Percentiles rank a stretch among this genome's conserved stretches.
phyloP scores from a whole-genome alignment of 2,329 filamentous ascomycete species.

The Fusarium tupiense region DNA sequence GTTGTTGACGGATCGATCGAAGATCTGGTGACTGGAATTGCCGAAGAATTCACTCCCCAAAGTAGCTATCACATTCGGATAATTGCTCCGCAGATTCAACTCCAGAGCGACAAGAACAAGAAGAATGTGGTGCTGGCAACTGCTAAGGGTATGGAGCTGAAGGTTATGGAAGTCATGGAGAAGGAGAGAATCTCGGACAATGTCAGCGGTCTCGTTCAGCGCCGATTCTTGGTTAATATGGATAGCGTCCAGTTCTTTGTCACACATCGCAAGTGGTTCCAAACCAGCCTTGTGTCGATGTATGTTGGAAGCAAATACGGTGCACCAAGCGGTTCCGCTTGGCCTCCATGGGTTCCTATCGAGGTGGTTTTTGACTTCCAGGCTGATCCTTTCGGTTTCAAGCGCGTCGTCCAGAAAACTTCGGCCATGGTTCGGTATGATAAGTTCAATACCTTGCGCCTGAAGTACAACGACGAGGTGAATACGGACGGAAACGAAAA shows the following conservation, averaged over 20 bases:
- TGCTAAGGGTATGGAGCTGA: slow-evolving; percentile 97
- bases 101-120: slow-evolving; percentile 97
- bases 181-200: slow-evolving; percentile 91
- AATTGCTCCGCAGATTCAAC: slow-evolving; percentile 96
- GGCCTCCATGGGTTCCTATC: slow-evolving; percentile 98
- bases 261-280: slow-evolving; percentile 90
- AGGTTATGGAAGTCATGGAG: slow-evolving; percentile 98
- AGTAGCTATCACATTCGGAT: slow-evolving; percentile 95
- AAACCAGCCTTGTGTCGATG: slow-evolving; percentile 84
- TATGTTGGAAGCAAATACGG: slow-evolving; percentile 96
- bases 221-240: slow-evolving; percentile 93
- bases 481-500: slow-evolving; percentile 67
- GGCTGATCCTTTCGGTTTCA: slow-evolving; percentile 95
- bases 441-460: slow-evolving; percentile 95
- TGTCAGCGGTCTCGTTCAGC: slow-evolving; percentile 94
- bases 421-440: slow-evolving; percentile 95
- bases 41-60: slow-evolving; percentile 87
- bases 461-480: slow-evolving; percentile 97
- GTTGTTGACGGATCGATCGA: slow-evolving; percentile 60
- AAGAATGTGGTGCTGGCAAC: slow-evolving; percentile 97
- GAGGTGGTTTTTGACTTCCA: slow-evolving; percentile 99
- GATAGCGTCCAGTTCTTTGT: slow-evolving; percentile 99
- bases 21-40: slow-evolving; percentile 78
- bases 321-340: slow-evolving; percentile 82
- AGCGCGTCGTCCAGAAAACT: slow-evolving; percentile 94